Percentiles rank a stretch among this genome's conserved stretches.
Conservation (phyloP, 176 grass and related monocot species). For the Oryza longistaminata region DNA sequence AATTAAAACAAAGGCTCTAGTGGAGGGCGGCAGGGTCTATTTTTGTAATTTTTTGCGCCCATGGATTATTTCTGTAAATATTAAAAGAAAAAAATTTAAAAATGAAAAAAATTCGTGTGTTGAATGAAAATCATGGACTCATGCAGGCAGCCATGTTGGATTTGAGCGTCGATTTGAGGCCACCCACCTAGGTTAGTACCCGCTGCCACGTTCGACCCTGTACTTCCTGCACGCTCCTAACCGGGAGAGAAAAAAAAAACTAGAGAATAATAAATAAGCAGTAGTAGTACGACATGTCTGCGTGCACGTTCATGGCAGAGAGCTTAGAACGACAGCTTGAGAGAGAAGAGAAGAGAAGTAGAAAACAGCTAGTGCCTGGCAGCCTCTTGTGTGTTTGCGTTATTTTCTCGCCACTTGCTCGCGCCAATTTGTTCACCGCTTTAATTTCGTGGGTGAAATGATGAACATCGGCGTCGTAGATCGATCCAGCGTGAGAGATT, state of each 20-base stretch:
- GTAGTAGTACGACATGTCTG: not conserved
- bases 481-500: not conserved
- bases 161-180: constrained; percentile 21
- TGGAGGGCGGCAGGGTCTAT: no score
- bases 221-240: constrained; percentile 1
- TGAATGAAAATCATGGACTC: not conserved
- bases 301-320: not conserved
- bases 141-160: constrained; percentile 31
- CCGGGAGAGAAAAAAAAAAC: not conserved
- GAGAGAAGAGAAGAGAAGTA: not conserved
- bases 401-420: constrained; percentile 22
- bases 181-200: constrained; percentile 17
- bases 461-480: not conserved
- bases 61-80: no score
- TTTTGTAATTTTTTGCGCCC: no score
- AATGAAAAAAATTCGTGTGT: no score
- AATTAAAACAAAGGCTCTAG: no score
- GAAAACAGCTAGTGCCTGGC: not conserved
- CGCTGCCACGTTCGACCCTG: constrained; percentile 28
- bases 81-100: no score
- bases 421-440: not conserved
- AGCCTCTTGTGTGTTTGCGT: not conserved
- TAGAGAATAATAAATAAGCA: not conserved
- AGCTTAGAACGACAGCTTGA: not conserved
- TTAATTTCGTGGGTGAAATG: not conserved